Evolutionary conservation across 2,329 filamentous ascomycete species (phyloP), one percentile per base, ranked within the genome.

Genomic region (Curvularia sp.): DNA sequence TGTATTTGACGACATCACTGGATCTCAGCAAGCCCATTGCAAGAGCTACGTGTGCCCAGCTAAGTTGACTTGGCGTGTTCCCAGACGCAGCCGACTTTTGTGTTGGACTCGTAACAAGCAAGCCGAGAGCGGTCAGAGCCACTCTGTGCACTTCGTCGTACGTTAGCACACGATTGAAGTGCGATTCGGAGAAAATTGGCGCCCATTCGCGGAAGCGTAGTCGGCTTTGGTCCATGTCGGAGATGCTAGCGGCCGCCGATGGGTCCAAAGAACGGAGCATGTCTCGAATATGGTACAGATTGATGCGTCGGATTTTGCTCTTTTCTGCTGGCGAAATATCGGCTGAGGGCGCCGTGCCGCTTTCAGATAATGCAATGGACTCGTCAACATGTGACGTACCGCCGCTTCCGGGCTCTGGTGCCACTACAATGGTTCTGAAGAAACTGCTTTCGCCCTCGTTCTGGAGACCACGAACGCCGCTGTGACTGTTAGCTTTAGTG

Each of bases 111-210:
- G 69, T 64, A 20, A 70, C 41, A 24, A 72, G 70, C 22, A 78
- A 53, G 5, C 86, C 85, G 42, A 84, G 81, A 24, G 81, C 84
- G 66, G 70, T 83, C 53, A 77, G 81, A 15, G 84, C 83, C 53
- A 89, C 76, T 62, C 87, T 82, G 67, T 90, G 87, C 12, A 89
- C 83, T 57, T 85, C 82, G 57, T 86, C 81, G 66, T 86, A 86
- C 1, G 83, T 80, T 79, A 88, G 84, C 20, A 88, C 83, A 26
- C 80, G 81, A 52, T 72, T 30, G 78, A 78, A 38, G 77, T 77
- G 61, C 7, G 62, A 60, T 43, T 77, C 68, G 6, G 69, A 65
- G 49, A 72, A 67, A 8, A 75, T 64, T 3, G 63, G 47, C 12
- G 55, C 57, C 53, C 71, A 71, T 12, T 60, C 54, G 1, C 57